Evolutionary conservation across 192 early-diverging fungal genomes (phyloP).

Genomic region (Backusella luteola): DNA sequence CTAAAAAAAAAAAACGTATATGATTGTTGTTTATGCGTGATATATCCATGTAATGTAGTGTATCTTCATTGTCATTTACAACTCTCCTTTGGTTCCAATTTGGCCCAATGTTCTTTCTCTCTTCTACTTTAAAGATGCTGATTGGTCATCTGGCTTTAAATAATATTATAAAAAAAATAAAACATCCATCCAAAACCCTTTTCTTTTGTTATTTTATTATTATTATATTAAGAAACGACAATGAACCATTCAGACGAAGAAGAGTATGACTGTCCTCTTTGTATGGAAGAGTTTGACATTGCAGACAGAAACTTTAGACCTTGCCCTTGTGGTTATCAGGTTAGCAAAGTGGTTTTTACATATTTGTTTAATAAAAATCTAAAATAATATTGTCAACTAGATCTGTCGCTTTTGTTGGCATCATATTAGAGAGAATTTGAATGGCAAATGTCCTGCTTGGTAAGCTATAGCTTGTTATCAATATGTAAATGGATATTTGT

Average conservation of each 20-base stretch:
- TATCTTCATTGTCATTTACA: too few species aligned
- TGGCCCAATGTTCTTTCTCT: too few species aligned
- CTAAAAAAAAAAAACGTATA: too few species aligned
- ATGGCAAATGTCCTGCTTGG: constrained; percentile 93
- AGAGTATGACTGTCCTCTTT: constrained; percentile 97
- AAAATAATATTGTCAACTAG: constrained; percentile 42
- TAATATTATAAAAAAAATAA: background rate
- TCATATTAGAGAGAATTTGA: constrained; percentile 91
- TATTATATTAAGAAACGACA: background rate
- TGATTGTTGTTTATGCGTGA: too few species aligned
- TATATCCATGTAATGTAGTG: too few species aligned
- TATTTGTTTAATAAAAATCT: background rate
- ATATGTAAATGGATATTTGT: background rate
- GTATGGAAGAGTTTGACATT: constrained; percentile 98
- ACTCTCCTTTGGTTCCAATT: too few species aligned
- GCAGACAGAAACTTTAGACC: constrained; percentile 96
- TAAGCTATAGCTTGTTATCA: background rate
- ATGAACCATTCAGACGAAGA: constrained; percentile 51
- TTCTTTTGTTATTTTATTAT: background rate
- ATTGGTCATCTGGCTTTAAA: background rate
- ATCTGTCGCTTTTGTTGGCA: constrained; percentile 99
- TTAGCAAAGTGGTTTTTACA: constrained; percentile 24
- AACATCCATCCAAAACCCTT: background rate
- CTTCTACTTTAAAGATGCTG: background rate
- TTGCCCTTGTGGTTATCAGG: constrained; percentile 98